phyloP scores from a whole-genome alignment of 2,329 filamentous ascomycete species.

The Aurifilum marmelostoma region DNA sequence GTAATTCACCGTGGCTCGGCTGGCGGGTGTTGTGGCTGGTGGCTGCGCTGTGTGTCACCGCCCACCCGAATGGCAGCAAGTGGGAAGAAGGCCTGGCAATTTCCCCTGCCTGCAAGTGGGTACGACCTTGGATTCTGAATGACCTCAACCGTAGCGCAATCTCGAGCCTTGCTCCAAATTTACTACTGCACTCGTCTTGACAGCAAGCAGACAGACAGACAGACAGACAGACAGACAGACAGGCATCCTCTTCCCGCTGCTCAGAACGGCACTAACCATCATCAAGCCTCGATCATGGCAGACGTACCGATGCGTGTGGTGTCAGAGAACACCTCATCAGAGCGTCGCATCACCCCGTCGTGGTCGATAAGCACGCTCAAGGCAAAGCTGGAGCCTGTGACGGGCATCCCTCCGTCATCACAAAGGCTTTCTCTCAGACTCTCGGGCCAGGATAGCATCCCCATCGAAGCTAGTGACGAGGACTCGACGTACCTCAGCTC shows the following conservation, averaged over 20 bases:
- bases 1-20: neutral
- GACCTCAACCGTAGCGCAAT: neutral
- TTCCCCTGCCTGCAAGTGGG: neutral
- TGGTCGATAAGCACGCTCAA: conserved; percentile 89
- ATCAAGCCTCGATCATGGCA: conserved; percentile 53
- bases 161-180: neutral
- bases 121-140: neutral
- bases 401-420: conserved; percentile 80
- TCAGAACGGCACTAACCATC: neutral
- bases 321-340: conserved; percentile 78
- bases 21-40: conserved; percentile 1
- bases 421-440: conserved; percentile 77
- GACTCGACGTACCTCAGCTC: conserved; percentile 65
- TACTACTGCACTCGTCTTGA: neutral
- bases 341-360: conserved; percentile 88
- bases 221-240: neutral
- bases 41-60: conserved; percentile 1
- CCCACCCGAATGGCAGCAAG: neutral
- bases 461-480: conserved; percentile 73
- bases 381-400: conserved; percentile 87
- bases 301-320: conserved; percentile 77
- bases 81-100: neutral
- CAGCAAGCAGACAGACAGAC: neutral
- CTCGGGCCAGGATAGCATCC: conserved; percentile 60
- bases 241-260: neutral